phyloP scores from a whole-genome alignment of 139 green algal species.

The Coccomyxa sp. region DNA sequence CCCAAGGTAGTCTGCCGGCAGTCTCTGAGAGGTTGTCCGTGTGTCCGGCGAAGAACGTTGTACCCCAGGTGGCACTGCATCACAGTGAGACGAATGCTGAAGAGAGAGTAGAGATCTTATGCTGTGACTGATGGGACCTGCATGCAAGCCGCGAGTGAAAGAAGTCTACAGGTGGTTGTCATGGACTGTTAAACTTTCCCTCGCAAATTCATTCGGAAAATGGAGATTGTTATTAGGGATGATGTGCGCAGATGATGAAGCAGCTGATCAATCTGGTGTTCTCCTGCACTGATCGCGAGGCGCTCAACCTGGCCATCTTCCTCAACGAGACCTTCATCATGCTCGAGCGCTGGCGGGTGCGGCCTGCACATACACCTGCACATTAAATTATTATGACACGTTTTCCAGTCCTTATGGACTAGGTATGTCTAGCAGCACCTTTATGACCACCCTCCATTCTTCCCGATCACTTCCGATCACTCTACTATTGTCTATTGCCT shows the following conservation, averaged over 20 bases:
- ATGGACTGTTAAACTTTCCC: too few species aligned
- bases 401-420: too few species aligned
- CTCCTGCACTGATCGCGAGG: slow-evolving; percentile 55
- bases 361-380: neutral
- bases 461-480: too few species aligned
- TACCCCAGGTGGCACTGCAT: too few species aligned
- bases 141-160: neutral
- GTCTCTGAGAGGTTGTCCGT: too few species aligned
- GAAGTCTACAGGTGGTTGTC: neutral
- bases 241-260: slow-evolving; percentile 28
- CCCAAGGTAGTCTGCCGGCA: too few species aligned
- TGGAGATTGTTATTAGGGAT: neutral
- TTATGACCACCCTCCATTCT: neutral
- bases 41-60: too few species aligned
- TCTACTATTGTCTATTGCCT: too few species aligned
- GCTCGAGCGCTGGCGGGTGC: slow-evolving; percentile 45
- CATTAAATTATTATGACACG: slow-evolving; percentile 23
- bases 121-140: neutral
- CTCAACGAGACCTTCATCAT: slow-evolving; percentile 41
- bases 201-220: too few species aligned
- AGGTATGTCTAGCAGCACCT: too few species aligned
- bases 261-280: slow-evolving; percentile 40
- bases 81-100: neutral
- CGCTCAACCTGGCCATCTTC: slow-evolving; percentile 59
- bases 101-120: neutral